Conservation (phyloP, 1,139 yeast genomes). For the Pichia sp. region DNA sequence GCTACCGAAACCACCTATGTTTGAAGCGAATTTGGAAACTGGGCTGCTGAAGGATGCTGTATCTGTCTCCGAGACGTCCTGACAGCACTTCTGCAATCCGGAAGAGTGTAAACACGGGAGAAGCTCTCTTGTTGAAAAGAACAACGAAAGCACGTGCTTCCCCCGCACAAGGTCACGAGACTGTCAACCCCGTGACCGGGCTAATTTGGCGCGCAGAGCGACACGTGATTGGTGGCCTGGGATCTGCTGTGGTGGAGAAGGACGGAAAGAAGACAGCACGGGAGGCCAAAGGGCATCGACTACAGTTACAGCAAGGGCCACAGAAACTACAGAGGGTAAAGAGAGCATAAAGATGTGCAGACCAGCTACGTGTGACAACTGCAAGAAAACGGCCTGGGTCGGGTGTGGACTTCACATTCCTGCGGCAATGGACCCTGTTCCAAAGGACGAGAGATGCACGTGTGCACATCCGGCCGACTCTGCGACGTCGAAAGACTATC, state of each 20-base stretch:
- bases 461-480: slow-evolving; percentile 30
- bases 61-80: background rate
- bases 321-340: no score
- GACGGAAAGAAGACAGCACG: background rate
- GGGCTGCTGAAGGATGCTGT: background rate
- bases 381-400: slow-evolving; percentile 36
- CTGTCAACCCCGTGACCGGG: slow-evolving; percentile 1
- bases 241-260: background rate
- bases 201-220: background rate
- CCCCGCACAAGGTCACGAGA: slow-evolving; percentile 3
- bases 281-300: no score
- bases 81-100: background rate
- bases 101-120: background rate
- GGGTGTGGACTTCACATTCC: slow-evolving; percentile 48
- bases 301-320: no score
- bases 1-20: background rate
- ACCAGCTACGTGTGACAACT: slow-evolving; percentile 24
- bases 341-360: slow-evolving; percentile 26
- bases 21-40: background rate
- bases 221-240: background rate
- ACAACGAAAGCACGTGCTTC: slow-evolving; percentile 4
- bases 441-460: slow-evolving; percentile 37
- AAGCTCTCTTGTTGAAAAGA: background rate
- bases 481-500: slow-evolving; percentile 28
- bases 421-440: slow-evolving; percentile 36